Conservation (phyloP, 495 filamentous ascomycete species). For the Penicillium pulvis region DNA sequence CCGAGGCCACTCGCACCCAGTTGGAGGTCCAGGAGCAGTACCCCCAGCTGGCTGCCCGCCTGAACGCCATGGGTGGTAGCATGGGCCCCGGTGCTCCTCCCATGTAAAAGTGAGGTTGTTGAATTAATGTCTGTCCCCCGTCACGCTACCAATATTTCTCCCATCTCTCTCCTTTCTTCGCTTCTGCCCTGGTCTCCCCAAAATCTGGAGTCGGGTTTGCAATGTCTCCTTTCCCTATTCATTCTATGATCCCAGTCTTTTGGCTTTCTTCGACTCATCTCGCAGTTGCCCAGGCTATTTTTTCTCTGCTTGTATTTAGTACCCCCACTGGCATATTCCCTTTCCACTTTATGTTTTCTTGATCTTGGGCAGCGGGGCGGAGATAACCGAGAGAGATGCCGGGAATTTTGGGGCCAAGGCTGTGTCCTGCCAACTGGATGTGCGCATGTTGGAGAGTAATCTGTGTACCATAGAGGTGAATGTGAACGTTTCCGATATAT, state of each 20-base stretch:
- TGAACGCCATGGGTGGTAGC: conserved; percentile 72
- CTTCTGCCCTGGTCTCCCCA: conserved; percentile 17
- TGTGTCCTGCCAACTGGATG: conserved; percentile 16
- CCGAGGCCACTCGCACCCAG: conserved; percentile 95
- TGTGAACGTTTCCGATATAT: conserved; percentile 21
- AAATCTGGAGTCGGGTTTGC: conserved; percentile 15
- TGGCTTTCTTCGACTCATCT: conserved; percentile 20
- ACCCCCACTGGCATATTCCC: conserved; percentile 30
- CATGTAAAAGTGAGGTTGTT: conserved; percentile 35
- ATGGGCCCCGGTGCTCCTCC: conserved; percentile 32
- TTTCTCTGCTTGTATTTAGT: conserved; percentile 44
- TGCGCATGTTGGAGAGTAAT: conserved; percentile 31
- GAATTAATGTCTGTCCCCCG: conserved; percentile 4
- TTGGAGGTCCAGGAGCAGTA: conserved; percentile 98
- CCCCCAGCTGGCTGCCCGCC: conserved; percentile 82
- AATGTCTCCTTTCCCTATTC: conserved; percentile 21
- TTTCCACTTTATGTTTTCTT: conserved; percentile 23
- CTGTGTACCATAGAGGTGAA: conserved; percentile 36
- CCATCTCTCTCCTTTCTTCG: conserved; percentile 22
- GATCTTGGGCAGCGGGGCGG: conserved; percentile 15
- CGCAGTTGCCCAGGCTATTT: conserved; percentile 18
- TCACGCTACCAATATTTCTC: conserved; percentile 7
- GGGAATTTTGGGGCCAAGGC: conserved; percentile 17
- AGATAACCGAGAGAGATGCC: conserved; percentile 23
- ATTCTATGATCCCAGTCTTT: conserved; percentile 20